These are phyloP conservation scores for Plasmodium vinckei DNA, from an alignment of 169 alveolate genomes.

Conservation along the genomic window DNA sequence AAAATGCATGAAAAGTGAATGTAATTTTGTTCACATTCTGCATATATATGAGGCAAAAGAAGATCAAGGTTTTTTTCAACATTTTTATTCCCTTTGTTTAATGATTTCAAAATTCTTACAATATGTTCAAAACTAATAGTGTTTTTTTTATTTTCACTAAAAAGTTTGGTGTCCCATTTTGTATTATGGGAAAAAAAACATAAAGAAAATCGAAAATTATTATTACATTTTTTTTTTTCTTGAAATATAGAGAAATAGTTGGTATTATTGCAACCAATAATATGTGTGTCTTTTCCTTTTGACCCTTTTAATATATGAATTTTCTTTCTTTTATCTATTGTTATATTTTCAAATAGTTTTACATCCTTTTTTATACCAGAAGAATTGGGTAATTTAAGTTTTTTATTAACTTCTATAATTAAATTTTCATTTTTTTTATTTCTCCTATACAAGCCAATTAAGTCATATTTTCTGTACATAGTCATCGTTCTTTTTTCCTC, in stretches of 20 bases:
- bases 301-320: background rate
- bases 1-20: conserved; percentile 65
- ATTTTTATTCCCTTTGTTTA: conserved; percentile 21
- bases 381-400: background rate
- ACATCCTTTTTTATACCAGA: background rate
- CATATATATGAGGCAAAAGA: conserved; percentile 54
- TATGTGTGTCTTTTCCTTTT: background rate
- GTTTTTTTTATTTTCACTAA: conserved; percentile 8
- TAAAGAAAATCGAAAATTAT: no score
- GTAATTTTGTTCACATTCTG: conserved; percentile 54
- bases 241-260: background rate
- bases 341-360: background rate
- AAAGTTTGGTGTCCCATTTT: background rate
- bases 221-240: background rate
- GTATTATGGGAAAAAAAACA: no score
- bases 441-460: background rate
- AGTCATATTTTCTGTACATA: conserved; percentile 4
- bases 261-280: background rate
- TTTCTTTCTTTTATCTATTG: background rate
- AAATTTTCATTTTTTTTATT: background rate
- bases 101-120: conserved; percentile 36
- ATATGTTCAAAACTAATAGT: conserved; percentile 45
- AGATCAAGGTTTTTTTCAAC: conserved; percentile 36
- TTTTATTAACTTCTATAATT: background rate
- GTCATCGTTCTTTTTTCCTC: background rate